phyloP scores from a whole-genome alignment of 2,329 filamentous ascomycete genomes.

The Colletotrichum sp. region DNA sequence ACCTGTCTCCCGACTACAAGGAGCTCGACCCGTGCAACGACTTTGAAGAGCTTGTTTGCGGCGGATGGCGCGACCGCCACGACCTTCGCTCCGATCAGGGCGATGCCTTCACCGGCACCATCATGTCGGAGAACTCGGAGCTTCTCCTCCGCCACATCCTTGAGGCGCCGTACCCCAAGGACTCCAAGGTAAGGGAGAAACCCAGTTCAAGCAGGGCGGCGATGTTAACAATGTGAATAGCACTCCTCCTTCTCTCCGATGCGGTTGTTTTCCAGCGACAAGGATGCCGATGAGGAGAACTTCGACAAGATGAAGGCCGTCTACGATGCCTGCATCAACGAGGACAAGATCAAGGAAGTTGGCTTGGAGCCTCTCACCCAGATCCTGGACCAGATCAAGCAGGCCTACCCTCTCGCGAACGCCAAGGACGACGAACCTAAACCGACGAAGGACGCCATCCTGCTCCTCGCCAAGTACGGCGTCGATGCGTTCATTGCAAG shows the following conservation, averaged over 20 bases:
- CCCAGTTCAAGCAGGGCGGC: slow-evolving; percentile 5
- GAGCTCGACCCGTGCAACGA: slow-evolving; percentile 71
- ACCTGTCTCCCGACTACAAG: slow-evolving; percentile 51
- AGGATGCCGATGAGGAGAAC: slow-evolving; percentile 62
- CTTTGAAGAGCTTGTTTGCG: slow-evolving; percentile 72
- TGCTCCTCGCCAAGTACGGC: slow-evolving; percentile 50
- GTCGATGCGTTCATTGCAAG: slow-evolving; percentile 43
- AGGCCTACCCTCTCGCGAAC: neutral
- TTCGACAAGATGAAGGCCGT: slow-evolving; percentile 69
- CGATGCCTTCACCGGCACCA: slow-evolving; percentile 62
- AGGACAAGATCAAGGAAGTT: slow-evolving; percentile 57
- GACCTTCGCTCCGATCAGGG: slow-evolving; percentile 70
- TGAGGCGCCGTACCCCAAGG: slow-evolving; percentile 59
- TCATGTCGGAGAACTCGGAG: slow-evolving; percentile 66
- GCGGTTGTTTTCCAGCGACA: slow-evolving; percentile 37
- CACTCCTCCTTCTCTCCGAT: slow-evolving; percentile 55
- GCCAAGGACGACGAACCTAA: slow-evolving; percentile 32
- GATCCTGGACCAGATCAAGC: slow-evolving; percentile 51
- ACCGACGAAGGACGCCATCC: slow-evolving; percentile 44
- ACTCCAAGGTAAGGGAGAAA: slow-evolving; percentile 35
- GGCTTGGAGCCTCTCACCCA: slow-evolving; percentile 62
- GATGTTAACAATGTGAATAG: slow-evolving; percentile 30
- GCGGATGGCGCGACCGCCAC: slow-evolving; percentile 68
- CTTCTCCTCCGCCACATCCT: slow-evolving; percentile 66
- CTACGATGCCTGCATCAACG: slow-evolving; percentile 71